phyloP scores from a whole-genome alignment of 768 basidiomycete genomes.

The Lactarius hatsudake region DNA sequence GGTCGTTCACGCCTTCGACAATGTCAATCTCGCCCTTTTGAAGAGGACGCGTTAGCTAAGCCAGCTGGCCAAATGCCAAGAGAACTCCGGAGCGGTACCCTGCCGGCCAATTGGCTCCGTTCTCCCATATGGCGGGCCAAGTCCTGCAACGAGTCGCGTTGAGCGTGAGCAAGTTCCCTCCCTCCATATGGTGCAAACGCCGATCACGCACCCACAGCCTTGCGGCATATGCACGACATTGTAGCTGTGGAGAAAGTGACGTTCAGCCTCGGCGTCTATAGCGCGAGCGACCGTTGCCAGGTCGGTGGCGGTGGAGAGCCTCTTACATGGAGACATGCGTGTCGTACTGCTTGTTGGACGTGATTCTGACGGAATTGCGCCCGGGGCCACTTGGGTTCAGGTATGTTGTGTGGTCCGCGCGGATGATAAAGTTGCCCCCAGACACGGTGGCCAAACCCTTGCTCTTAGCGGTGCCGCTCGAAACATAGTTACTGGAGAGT shows the following conservation, averaged over 20 bases:
- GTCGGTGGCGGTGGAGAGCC: not conserved
- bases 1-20: conserved; percentile 57
- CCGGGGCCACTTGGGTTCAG: conserved; percentile 16
- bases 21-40: conserved; percentile 53
- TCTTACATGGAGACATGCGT: conserved; percentile 43
- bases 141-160: conserved; percentile 27
- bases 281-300: not conserved
- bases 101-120: conserved; percentile 49
- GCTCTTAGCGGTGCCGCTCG: not conserved
- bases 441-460: conserved; percentile 14
- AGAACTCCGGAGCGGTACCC: conserved; percentile 30
- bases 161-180: not conserved
- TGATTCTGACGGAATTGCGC: conserved; percentile 25
- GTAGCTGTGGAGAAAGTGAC: conserved; percentile 34
- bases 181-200: conserved; percentile 11
- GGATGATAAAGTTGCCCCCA: conserved; percentile 15
- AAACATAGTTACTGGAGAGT: conserved; percentile 23
- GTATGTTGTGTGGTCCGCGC: conserved; percentile 13
- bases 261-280: conserved; percentile 18
- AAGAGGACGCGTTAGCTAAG: conserved; percentile 32
- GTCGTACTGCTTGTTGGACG: conserved; percentile 17
- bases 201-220: conserved; percentile 48
- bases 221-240: conserved; percentile 60
- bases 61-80: not conserved
- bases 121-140: conserved; percentile 62